Base-by-base conservation (phyloP, 2,329 filamentous ascomycete species). In the Tolypocladium tundrense region DNA sequence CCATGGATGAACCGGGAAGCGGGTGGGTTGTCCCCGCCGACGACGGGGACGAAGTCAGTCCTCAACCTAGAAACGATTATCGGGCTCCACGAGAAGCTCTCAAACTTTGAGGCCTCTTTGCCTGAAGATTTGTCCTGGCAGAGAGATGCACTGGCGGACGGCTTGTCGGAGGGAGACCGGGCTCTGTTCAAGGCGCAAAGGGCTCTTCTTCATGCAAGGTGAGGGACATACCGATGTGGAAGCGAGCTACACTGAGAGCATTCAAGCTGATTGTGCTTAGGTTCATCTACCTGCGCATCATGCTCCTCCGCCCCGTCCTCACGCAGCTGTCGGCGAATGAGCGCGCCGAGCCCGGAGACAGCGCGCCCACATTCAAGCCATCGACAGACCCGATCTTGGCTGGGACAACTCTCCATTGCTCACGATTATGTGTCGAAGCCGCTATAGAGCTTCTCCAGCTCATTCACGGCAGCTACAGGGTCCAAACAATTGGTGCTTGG, bases 381-480 rank as follows among this genome's bases (percentile, higher is more conserved):
- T 31, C 41, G 24, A 31, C 51, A 13, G 53, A 59, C n/a, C 48
- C 41, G 13, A 37, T 58, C 40, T 42, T 56, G 11, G 50, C 43
- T 4, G 57, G 57, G 6, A 59, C 53, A n/a, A 54, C 57, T 13
- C 21, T 57, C 11, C 54, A 70, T 45, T 73, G 69, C 37, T 70
- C 70, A 0, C 62, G 61, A 2, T 62, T 63, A 1, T 74, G 72
- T 37, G 64, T 72, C 4, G 59, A 58, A 2, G 61, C 69, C 2
- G 69, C 71, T 0, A 63, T 68, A 4, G 63, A 69, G 11, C 63
- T 75, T 2, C 63, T 72, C 2, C 60, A 62, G 1, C 62, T 70
- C 7, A 60, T 73, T 1, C 59, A 70, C 39, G 59, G 66, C 14
- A 72, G 66, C 4, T 68, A 69, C 42, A 55, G 57, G 43, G 67